Conservation (phyloP, 2,329 filamentous ascomycete species). For the Colletotrichum cuscutae region DNA sequence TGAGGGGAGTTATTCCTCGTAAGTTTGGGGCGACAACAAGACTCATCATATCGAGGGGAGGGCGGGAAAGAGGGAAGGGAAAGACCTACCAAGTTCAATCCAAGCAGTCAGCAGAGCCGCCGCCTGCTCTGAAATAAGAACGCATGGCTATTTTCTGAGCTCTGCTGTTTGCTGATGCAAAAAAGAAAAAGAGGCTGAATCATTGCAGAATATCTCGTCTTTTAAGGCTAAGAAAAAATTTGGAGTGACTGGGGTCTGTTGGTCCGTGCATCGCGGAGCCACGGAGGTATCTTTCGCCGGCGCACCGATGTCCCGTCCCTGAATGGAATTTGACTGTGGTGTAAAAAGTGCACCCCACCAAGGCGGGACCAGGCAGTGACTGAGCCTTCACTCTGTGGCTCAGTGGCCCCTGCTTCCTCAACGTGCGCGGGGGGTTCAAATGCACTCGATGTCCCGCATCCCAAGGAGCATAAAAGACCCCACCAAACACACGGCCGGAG, state of each 20-base stretch:
- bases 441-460: conserved; percentile 29
- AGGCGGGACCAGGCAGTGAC: not conserved
- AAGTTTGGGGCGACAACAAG: conserved; percentile 62
- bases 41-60: conserved; percentile 50
- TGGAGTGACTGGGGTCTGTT: conserved; percentile 29
- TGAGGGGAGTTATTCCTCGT: conserved; percentile 59
- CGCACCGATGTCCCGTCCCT: not conserved
- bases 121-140: conserved; percentile 4
- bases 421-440: conserved; percentile 21
- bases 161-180: conserved; percentile 26
- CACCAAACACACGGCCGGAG: conserved; percentile 8
- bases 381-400: not conserved
- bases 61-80: not conserved
- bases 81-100: conserved; percentile 35
- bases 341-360: not conserved
- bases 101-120: conserved; percentile 11
- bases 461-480: conserved; percentile 32
- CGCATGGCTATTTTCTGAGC: conserved; percentile 13
- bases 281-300: conserved; percentile 31
- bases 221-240: conserved; percentile 28
- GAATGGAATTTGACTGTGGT: not conserved
- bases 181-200: not conserved
- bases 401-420: conserved; percentile 11
- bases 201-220: conserved; percentile 1
- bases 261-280: conserved; percentile 25